A percentile compares a stretch with the other conserved stretches of the same genome.
phyloP scores from a whole-genome alignment of 352 stramenopile species.

The Pythium diclinum region DNA sequence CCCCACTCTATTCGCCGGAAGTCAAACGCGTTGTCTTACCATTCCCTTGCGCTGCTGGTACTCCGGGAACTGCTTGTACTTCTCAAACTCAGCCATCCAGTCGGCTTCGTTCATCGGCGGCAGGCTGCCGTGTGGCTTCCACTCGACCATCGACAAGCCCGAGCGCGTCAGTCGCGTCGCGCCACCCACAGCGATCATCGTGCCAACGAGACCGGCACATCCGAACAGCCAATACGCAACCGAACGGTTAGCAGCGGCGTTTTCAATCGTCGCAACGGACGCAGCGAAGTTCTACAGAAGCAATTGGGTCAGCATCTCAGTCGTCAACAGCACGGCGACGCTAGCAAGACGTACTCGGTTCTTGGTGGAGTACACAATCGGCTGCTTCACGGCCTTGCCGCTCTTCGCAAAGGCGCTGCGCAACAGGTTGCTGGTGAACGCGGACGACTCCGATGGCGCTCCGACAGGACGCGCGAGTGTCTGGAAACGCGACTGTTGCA shows the following conservation, averaged over 20 bases:
- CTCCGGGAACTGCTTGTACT: constrained; percentile 98
- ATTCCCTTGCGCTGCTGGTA: constrained; percentile 94
- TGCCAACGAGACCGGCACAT: constrained; percentile 92
- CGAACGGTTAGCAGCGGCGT: constrained; percentile 78
- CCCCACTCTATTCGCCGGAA: too few species aligned
- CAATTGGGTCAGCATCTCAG: neutral
- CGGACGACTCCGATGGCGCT: constrained; percentile 30
- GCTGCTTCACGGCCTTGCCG: constrained; percentile 34
- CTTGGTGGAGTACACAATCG: constrained; percentile 69
- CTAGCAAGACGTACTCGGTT: constrained; percentile 42
- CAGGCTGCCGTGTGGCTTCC: constrained; percentile 93
- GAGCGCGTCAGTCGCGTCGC: constrained; percentile 97
- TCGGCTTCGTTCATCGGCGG: constrained; percentile 91
- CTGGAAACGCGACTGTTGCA: constrained; percentile 48
- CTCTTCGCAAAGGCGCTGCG: constrained; percentile 28
- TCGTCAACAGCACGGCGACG: neutral
- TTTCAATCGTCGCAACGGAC: constrained; percentile 67
- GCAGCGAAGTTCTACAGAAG: constrained; percentile 43
- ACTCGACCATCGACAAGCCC: constrained; percentile 96
- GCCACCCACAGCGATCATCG: constrained; percentile 97
- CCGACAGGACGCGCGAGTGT: constrained; percentile 48
- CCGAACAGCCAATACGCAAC: constrained; percentile 95
- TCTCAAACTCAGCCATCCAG: constrained; percentile 96
- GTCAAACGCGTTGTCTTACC: constrained; percentile 45
- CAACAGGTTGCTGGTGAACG: constrained; percentile 31